A percentile compares a stretch with the other conserved stretches of the same genome.
phyloP scores from a whole-genome alignment of 78 protist species.

The Dictyostelium brefeldianum region DNA sequence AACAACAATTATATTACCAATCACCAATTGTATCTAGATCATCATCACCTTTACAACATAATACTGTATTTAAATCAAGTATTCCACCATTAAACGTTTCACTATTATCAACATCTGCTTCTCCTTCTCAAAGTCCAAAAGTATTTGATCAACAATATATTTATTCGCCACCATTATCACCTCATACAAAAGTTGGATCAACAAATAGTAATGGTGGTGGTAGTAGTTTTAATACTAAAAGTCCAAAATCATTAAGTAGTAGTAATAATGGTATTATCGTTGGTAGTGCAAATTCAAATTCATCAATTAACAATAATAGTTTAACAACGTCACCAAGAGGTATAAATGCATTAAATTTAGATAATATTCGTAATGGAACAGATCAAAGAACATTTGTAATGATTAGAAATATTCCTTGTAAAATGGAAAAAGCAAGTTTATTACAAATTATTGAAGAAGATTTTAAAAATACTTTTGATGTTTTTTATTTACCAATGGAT shows the following conservation, averaged over 20 bases:
- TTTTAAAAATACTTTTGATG: not conserved
- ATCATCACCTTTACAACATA: not conserved
- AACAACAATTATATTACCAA: not conserved
- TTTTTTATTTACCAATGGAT: not conserved
- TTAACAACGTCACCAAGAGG: too few relatives aligned
- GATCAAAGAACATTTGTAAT: not conserved
- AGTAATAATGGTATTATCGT: not conserved
- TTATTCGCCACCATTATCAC: not conserved
- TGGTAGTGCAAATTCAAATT: not conserved
- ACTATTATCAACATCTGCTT: not conserved
- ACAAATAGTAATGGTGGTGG: not conserved
- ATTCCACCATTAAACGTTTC: slow-evolving; percentile 9
- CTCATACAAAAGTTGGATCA: not conserved
- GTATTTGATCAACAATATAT: not conserved
- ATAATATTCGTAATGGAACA: not conserved
- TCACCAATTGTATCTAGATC: not conserved
- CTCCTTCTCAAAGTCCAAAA: slow-evolving; percentile 2
- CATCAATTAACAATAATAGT: too few relatives aligned
- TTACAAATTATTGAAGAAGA: not conserved
- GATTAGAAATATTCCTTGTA: not conserved
- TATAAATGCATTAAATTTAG: not conserved
- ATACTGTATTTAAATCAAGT: not conserved
- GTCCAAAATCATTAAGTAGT: not conserved
- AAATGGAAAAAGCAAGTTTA: not conserved
- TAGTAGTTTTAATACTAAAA: not conserved